Conservation (phyloP, 164 flowering plant genomes). For the Dillenia turbinata region DNA sequence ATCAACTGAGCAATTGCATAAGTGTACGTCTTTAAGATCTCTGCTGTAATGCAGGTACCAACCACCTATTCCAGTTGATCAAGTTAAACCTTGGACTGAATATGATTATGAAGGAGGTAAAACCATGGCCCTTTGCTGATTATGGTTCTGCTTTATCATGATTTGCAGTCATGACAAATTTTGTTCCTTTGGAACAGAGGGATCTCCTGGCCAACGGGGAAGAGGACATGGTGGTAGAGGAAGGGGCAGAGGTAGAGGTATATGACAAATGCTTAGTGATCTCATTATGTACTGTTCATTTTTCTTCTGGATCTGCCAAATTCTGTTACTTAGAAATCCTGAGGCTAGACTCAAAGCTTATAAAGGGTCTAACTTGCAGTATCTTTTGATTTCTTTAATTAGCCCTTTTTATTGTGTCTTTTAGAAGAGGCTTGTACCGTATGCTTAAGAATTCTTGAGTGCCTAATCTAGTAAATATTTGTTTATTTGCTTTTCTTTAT, state of each 20-base stretch:
- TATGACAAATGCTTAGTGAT: neutral
- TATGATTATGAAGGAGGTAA: constrained; percentile 43
- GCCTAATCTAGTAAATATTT: too few species aligned
- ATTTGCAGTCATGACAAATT: neutral
- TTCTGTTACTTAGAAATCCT: too few species aligned
- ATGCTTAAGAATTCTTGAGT: too few species aligned
- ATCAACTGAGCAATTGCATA: too few species aligned
- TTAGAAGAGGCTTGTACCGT: too few species aligned
- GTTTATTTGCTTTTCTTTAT: too few species aligned
- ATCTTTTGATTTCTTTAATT: too few species aligned
- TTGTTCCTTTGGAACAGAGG: constrained; percentile 17
- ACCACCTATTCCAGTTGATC: constrained; percentile 45
- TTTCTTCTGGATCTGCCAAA: neutral
- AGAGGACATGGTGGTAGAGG: constrained; percentile 39
- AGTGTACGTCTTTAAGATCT: neutral
- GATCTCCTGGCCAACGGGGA: constrained; percentile 32
- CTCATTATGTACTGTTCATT: neutral
- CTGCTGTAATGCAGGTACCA: constrained; percentile 30
- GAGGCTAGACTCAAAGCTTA: too few species aligned
- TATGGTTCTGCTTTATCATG: neutral
- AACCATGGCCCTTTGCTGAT: neutral
- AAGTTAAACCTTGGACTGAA: constrained; percentile 41
- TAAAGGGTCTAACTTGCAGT: too few species aligned
- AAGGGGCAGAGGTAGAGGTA: constrained; percentile 39
- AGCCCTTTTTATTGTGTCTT: too few species aligned